Percentiles rank a stretch among this genome's conserved stretches.
Conservation (phyloP, 768 basidiomycete genomes). For the Plicaturopsis crispa region DNA sequence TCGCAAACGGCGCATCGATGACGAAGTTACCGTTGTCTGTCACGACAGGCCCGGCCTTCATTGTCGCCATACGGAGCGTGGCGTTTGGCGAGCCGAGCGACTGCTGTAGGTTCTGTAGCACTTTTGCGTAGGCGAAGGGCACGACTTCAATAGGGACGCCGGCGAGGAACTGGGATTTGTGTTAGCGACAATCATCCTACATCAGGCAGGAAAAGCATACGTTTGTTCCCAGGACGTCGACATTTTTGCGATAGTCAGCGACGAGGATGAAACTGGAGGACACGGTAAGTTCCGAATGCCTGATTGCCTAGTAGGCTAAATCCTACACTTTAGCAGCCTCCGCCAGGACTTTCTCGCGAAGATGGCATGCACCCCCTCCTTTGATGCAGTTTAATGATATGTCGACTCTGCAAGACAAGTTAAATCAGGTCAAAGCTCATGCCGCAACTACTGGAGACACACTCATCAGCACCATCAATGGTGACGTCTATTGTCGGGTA, state of each 20-base stretch:
- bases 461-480: constrained; percentile 97
- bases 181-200: not conserved
- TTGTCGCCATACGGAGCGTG: constrained; percentile 86
- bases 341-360: constrained; percentile 95
- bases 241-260: constrained; percentile 95
- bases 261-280: constrained; percentile 71
- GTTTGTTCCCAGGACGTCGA: constrained; percentile 68
- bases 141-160: constrained; percentile 97
- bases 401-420: constrained; percentile 58
- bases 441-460: no score
- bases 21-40: constrained; percentile 97
- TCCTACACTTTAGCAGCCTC: constrained; percentile 82
- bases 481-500: constrained; percentile 92
- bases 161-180: constrained; percentile 19
- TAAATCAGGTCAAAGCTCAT: no score
- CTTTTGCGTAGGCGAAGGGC: constrained; percentile 90
- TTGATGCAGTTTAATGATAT: constrained; percentile 86
- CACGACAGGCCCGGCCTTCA: constrained; percentile 93
- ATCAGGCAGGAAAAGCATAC: constrained; percentile 33
- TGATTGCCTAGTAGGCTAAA: not conserved
- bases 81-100: constrained; percentile 61
- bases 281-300: constrained; percentile 2
- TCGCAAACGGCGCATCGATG: constrained; percentile 89
- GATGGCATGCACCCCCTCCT: constrained; percentile 93
- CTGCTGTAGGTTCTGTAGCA: constrained; percentile 63